Base-by-base conservation (phyloP, 768 basidiomycete genomes). In the Mycena vulgaris region DNA sequence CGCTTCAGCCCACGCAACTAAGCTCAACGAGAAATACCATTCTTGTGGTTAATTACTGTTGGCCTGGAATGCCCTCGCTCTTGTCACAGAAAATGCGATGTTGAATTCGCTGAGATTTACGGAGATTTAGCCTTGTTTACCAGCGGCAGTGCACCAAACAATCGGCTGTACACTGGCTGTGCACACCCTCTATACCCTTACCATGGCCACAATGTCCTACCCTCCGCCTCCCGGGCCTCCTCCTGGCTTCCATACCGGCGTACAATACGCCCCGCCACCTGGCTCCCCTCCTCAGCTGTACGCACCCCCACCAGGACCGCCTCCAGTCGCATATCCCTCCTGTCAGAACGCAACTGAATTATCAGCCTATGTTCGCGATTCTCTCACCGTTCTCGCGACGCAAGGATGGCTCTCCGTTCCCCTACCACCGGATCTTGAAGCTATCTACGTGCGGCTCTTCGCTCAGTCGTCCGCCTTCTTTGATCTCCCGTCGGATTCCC, bases 341-440 rank as follows among this genome's bases (percentile, higher is more conserved):
- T 63, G 53, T 47, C 53, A 45, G 25, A 40, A 53, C 61, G 30
- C 65, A 23, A 33, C 53, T 11, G 72, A 73, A 30, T 62, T 73
- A 19, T 51, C 72, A 2, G 17, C 39, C 14, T 67, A 63, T 28
- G 31, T 73, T 2, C 64, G 65, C 14, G 55, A 33, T 13, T 52
- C 53, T 30, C 65, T 73, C 0, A 4, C 65, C 13, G 6, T 52
- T 0, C 72, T 73, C 4, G 72, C 72, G 2, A 27, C 60, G 7
- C 64, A 51, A 9, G 72, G 72, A 8, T 73, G 68, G 68, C 68
- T 73, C 30, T 57, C 68, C 8, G 19, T 73, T 2, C 68, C 72
- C 4, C 72, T 73, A 0, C 72, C 72, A 0, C 64, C 68, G 1
- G 72, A 69, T 52, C 72, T 73, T 19, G 68, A 69, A 19, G 19